phyloP scores from a whole-genome alignment of 2,329 filamentous ascomycete species.

The Pestalotiopsis fici region DNA sequence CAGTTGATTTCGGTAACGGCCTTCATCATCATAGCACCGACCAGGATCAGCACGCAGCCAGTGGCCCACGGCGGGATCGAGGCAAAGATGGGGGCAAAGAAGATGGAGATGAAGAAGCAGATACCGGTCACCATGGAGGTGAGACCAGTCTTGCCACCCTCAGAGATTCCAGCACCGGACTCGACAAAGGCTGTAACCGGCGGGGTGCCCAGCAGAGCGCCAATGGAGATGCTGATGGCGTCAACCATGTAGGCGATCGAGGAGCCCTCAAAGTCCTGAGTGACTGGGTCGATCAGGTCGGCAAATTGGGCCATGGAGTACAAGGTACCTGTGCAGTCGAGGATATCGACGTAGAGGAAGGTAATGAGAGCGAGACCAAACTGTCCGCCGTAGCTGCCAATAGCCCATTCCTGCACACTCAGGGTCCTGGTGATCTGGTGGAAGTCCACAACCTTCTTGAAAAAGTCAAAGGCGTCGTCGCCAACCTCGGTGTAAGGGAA shows the following conservation, averaged over 20 bases:
- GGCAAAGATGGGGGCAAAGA: constrained; percentile 89
- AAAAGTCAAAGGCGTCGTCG: constrained; percentile 76
- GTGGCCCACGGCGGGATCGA: constrained; percentile 90
- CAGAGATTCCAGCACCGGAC: constrained; percentile 86
- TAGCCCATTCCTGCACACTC: constrained; percentile 72
- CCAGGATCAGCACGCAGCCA: constrained; percentile 82
- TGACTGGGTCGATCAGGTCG: constrained; percentile 76
- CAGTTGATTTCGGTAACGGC: constrained; percentile 85
- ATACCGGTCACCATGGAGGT: constrained; percentile 77
- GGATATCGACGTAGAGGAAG: constrained; percentile 87
- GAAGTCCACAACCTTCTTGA: constrained; percentile 85
- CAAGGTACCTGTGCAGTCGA: constrained; percentile 82
- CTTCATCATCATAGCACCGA: constrained; percentile 84
- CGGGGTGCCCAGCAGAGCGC: constrained; percentile 74
- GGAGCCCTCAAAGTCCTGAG: constrained; percentile 85
- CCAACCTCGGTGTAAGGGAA: constrained; percentile 75
- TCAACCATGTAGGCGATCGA: constrained; percentile 84
- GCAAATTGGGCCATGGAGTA: constrained; percentile 90
- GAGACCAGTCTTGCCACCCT: constrained; percentile 83
- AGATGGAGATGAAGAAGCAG: constrained; percentile 84
- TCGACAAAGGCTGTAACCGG: constrained; percentile 88
- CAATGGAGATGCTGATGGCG: constrained; percentile 76
- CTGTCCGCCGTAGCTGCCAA: constrained; percentile 68
- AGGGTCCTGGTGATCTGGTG: constrained; percentile 73
- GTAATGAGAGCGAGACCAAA: constrained; percentile 85